Percentiles rank a stretch among this genome's conserved stretches.
Conservation (phyloP, 495 filamentous ascomycete species). For the Annulohypoxylon bovei region DNA sequence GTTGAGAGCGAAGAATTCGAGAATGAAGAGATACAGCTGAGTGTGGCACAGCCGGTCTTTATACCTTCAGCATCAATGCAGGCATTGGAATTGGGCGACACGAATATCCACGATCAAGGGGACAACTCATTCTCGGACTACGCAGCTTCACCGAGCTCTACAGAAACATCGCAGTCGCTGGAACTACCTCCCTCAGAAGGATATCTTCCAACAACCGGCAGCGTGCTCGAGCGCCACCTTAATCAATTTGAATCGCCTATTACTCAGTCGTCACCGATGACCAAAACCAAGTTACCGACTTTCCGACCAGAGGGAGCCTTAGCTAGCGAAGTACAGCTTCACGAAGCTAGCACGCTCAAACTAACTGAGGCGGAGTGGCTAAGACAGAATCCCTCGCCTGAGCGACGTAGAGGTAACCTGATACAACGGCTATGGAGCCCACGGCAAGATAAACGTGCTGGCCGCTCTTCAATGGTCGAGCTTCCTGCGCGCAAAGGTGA, state of each 20-base stretch:
- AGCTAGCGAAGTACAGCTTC: constrained; percentile 6
- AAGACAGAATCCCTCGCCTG: constrained; percentile 50
- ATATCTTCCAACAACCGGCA: constrained; percentile 51
- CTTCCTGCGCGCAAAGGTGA: constrained; percentile 5
- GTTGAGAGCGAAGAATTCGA: constrained; percentile 53
- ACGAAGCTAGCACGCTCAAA: constrained; percentile 25
- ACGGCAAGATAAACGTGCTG: constrained; percentile 9
- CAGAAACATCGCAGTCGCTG: constrained; percentile 34
- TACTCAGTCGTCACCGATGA: constrained; percentile 30
- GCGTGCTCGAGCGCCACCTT: constrained; percentile 47
- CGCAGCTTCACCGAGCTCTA: constrained; percentile 44
- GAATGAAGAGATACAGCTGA: constrained; percentile 48
- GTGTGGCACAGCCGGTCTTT: constrained; percentile 45
- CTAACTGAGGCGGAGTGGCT: constrained; percentile 55
- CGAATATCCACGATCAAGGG: constrained; percentile 21
- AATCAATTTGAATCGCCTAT: constrained; percentile 40
- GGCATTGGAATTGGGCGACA: constrained; percentile 31
- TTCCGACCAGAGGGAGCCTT: constrained; percentile 9
- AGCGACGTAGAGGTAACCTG: constrained; percentile 11
- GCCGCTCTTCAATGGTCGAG: constrained; percentile 33
- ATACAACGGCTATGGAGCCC: constrained; percentile 36
- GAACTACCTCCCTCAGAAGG: constrained; percentile 43
- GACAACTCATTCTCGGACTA: constrained; percentile 50
- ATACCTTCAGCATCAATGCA: constrained; percentile 41
- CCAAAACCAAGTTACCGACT: constrained; percentile 20